Base-by-base conservation (phyloP, 768 basidiomycete species). In the Fibroporia radiculosa region DNA sequence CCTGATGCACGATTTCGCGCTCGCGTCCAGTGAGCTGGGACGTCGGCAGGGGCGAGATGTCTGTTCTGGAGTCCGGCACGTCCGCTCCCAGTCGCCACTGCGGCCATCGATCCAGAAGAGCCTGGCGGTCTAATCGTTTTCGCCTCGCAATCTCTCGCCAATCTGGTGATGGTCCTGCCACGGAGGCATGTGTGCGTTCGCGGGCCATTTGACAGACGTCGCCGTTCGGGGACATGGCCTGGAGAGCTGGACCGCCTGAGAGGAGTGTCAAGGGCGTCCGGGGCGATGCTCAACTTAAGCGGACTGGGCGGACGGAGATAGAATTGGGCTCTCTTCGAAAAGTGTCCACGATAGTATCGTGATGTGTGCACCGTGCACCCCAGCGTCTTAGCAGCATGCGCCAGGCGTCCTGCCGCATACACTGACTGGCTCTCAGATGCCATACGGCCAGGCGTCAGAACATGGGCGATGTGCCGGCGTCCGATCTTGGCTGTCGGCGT, bases 1-100 rank as follows among this genome's bases (percentile, higher is more conserved):
- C 66, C 12, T 55, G 53, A 16, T 51, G 43, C 12, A 66, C 63
- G 47, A 68, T 66, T 28, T 55, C 58, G 26, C 44, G 50, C 42
- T 66, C 65, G 11, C 57, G 52, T 11, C 47, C 47, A 28, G 58
- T 56, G 39, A 67, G 63, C 42, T 55, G 49, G 20, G 60, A 56
- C 4, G 50, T 48, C 18, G 60, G 56, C 13, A 62, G 43, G 3
- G 38, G n/a, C 41, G 63, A 59, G 11, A 64, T 61, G 49, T 66
- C 62, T 31, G 40, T 49, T 10, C 50, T 43, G 13, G 36, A 37
- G 27, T 49, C 49, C 24, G 53, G 48, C 2, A 59, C 54, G 11
- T 33, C 22, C 27, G 34, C 43, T 45, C 48, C 43, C 20, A 61
- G 48, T 35, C 58, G 51, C 64, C 62, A 65, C 19, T 61, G 50